Conservation (phyloP, 345 rosid genomes). For the Arabidopsis arenosa region DNA sequence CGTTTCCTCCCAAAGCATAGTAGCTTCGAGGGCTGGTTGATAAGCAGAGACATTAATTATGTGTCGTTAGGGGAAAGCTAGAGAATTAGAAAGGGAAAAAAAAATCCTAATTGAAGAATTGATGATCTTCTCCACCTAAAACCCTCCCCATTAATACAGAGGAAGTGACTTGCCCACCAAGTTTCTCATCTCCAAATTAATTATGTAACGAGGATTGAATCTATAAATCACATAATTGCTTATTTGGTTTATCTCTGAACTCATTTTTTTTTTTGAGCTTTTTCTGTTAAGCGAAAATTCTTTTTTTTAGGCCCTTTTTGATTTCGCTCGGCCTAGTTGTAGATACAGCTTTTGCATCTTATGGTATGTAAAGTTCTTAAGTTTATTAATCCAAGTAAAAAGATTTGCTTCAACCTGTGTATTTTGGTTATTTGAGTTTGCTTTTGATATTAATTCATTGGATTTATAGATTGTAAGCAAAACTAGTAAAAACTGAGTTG, state of each 20-base stretch:
- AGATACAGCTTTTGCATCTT: conserved; percentile 33
- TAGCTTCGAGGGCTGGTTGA: no score
- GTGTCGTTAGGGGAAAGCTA: no score
- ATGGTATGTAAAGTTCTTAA: conserved; percentile 26
- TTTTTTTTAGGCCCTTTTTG: neutral
- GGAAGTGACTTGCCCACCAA: no score
- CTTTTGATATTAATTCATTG: neutral
- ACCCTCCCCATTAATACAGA: no score
- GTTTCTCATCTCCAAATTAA: no score
- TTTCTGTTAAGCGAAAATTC: conserved; percentile 18
- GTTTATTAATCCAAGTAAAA: conserved; percentile 17
- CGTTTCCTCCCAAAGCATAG: no score
- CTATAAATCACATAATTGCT: no score
- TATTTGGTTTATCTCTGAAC: conserved; percentile 2
- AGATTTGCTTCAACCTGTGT: conserved; percentile 3
- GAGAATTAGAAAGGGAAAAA: no score
- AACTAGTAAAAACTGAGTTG: neutral
- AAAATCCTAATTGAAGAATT: no score
- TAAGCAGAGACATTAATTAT: no score
- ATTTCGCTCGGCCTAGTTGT: conserved; percentile 17
- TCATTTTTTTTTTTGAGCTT: conserved; percentile 3
- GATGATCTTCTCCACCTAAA: no score
- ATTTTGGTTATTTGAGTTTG: conserved; percentile 3
- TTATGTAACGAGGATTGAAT: no score
- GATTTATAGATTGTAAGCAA: neutral